A percentile compares a stretch with the other conserved stretches of the same genome.
phyloP scores from a whole-genome alignment of 805 yeast genomes.

The Barnettozyma californica region DNA sequence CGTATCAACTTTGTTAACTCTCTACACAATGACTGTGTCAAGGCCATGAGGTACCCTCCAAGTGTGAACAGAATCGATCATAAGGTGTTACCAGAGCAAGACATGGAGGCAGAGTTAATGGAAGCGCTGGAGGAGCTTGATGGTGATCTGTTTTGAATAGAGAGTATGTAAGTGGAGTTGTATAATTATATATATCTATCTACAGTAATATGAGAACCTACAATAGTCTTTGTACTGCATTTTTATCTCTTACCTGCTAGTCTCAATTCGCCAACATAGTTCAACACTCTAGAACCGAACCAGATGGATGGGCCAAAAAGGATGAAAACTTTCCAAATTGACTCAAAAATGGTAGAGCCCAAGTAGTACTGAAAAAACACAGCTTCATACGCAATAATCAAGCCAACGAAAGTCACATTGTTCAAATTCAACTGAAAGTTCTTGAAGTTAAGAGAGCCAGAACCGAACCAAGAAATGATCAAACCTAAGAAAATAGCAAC shows the following conservation, averaged over 20 bases:
- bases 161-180: too few species aligned
- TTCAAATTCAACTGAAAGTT: conserved; percentile 16
- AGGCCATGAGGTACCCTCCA: conserved; percentile 88
- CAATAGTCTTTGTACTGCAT: not conserved
- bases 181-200: too few species aligned
- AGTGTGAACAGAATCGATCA: conserved; percentile 23
- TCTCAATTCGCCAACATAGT: conserved; percentile 24
- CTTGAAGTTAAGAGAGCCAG: conserved; percentile 20
- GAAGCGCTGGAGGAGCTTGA: conserved; percentile 25
- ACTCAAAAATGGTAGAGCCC: conserved; percentile 22
- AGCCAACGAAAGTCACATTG: conserved; percentile 17
- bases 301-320: conserved; percentile 24
- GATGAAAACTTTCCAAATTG: conserved; percentile 15
- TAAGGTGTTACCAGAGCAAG: conserved; percentile 6
- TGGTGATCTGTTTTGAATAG: conserved; percentile 20
- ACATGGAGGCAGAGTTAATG: conserved; percentile 23
- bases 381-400: conserved; percentile 19
- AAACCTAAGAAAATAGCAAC: conserved; percentile 12
- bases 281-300: conserved; percentile 25
- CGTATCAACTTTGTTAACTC: conserved; percentile 90
- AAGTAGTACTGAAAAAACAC: conserved; percentile 24
- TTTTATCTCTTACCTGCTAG: conserved; percentile 26
- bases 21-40: conserved; percentile 86
- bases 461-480: conserved; percentile 15
- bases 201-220: not conserved